phyloP scores from a whole-genome alignment of 192 early-diverging fungal genomes.

The Backusella australiensis region DNA sequence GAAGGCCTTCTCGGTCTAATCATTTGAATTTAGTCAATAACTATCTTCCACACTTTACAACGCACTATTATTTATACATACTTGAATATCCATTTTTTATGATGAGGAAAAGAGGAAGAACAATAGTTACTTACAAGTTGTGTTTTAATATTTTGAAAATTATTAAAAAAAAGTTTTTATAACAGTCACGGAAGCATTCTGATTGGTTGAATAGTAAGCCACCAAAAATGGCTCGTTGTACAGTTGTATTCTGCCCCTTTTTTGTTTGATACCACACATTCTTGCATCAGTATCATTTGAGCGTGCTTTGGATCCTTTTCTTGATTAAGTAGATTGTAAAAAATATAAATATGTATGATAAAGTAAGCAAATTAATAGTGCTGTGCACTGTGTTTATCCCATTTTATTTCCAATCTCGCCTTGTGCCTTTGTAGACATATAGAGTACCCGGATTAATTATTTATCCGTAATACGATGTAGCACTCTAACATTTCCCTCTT shows the following conservation, averaged over 20 bases:
- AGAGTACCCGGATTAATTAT: too few relatives aligned
- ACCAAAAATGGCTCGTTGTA: background rate
- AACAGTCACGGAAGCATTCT: background rate
- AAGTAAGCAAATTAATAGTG: too few relatives aligned
- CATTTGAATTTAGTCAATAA: background rate
- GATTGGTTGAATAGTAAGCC: background rate
- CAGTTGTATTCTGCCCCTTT: background rate
- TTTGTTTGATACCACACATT: background rate
- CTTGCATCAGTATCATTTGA: too few relatives aligned
- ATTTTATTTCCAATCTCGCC: too few relatives aligned
- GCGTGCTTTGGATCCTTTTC: too few relatives aligned
- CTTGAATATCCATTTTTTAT: conserved; percentile 16
- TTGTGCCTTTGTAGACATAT: too few relatives aligned
- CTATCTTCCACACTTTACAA: background rate
- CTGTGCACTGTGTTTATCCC: too few relatives aligned
- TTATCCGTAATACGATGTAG: too few relatives aligned
- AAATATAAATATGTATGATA: too few relatives aligned
- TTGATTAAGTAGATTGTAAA: too few relatives aligned
- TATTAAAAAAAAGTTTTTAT: background rate
- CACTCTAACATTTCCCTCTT: too few relatives aligned
- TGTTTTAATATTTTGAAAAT: background rate
- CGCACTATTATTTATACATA: background rate
- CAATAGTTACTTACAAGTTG: background rate
- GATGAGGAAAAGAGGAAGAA: conserved; percentile 9
- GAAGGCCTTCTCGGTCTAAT: conserved; percentile 92